Evolutionary conservation across 2,329 filamentous ascomycete species (phyloP).

Genomic region (Xylariales sp.): DNA sequence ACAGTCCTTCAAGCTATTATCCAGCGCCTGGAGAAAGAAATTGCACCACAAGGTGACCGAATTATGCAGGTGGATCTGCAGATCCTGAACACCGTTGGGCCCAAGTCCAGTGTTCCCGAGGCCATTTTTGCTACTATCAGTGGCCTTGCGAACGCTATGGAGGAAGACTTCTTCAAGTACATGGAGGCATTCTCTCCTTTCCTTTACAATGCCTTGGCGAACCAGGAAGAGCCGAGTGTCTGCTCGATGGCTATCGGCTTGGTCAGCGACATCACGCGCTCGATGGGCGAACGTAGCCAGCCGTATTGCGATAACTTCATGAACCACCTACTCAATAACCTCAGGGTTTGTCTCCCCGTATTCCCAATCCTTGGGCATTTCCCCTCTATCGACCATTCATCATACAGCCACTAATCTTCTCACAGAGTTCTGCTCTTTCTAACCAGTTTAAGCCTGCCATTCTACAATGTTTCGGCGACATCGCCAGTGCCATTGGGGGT

Average conservation of each 20-base stretch:
- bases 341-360: constrained; percentile 70
- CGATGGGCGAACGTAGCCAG: constrained; percentile 88
- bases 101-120: constrained; percentile 94
- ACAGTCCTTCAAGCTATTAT: constrained; percentile 94
- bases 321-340: constrained; percentile 95
- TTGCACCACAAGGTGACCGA: constrained; percentile 87
- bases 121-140: constrained; percentile 93
- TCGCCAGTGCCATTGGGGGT: constrained; percentile 91
- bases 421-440: constrained; percentile 81
- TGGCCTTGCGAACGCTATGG: constrained; percentile 88
- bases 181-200: constrained; percentile 96
- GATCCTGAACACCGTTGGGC: constrained; percentile 79
- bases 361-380: constrained; percentile 9
- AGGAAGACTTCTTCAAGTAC: constrained; percentile 95
- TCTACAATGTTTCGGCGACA: constrained; percentile 96
- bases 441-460: constrained; percentile 99
- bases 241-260: constrained; percentile 98
- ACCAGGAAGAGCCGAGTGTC: constrained; percentile 93
- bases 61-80: constrained; percentile 92
- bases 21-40: constrained; percentile 89
- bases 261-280: constrained; percentile 94
- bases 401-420: constrained; percentile 50
- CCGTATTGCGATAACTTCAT: constrained; percentile 98
- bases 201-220: constrained; percentile 92
- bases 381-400: neutral